Base-by-base conservation (phyloP, 345 rosid species). In the Trapa bicornis region DNA sequence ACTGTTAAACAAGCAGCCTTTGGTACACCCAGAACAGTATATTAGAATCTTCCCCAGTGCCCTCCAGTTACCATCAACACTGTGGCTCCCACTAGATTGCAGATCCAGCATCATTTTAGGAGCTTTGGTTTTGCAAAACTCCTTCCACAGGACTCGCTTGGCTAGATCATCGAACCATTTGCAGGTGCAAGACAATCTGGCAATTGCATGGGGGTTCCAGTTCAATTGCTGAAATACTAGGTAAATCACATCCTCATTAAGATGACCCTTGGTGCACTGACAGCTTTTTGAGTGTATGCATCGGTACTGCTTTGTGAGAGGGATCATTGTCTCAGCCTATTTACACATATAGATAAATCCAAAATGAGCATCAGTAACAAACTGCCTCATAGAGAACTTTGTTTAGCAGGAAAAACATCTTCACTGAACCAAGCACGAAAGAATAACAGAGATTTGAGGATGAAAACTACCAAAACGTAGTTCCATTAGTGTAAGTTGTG, bases 131-230 rank as follows among this genome's bases (percentile, higher is more conserved):
- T 80, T 74, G 72, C 99, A 94, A 56, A 94, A 94, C 68, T 91
- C 97, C 79, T 91, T 94, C 99, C 99, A 94, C 5, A 94, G 75
- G 29, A 94, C 83, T 66, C 97, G 76, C 79, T 94, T 91, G 53
- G 93, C 93, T 35, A 94, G 81, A 83, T 91, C 99, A 76, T 94
- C 97, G 60, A 91, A 94, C 99, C 99, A 94, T 74, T 94, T 94
- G 79, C 99, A 91, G 1, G 76, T 83, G 17, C 87, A 85, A 29
- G 99, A 87, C 11, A 94, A 71, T 50, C 88, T 79, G 5, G 93
- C 96, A 43, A 94, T 94, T 73, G 86, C 74, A 67, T 89, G 89
- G 6, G 99, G 99, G 64, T 94, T 94, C 99, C 99, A 94, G 75
- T 89, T 91, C 67, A 89, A 70, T 56, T 84, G 89, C 67, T 84